Evolutionary conservation across 1,284 basidiomycete species (phyloP), one percentile per base, ranked within the genome.

Genomic region (Irpex rosettiformis): DNA sequence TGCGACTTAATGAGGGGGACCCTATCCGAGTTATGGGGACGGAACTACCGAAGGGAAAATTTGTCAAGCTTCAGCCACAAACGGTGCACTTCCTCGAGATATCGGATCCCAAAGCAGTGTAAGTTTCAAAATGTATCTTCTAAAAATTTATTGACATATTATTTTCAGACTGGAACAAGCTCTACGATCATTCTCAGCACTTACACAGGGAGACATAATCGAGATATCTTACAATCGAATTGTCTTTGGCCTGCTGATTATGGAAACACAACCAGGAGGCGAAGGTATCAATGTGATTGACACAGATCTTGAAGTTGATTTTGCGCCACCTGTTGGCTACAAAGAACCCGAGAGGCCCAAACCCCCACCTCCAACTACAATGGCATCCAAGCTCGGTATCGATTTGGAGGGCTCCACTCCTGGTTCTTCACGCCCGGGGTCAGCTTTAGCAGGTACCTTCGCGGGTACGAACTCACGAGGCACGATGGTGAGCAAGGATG

Each of bases 301-400:
- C 69, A 98, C 96, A 0, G 97, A 99, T 79, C 83, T 99, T 0
- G 95, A 97, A 73, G 93, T 94, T 56, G 89, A 92, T 69, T 91
- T 91, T 65, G 90, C 89, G 16, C 71, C 89, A 1, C 87, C 88
- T 10, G 81, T 89, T 18, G 88, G 88, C 33, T 91, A 89, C 65
- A 92, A 96, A 22, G 97, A 99, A 72, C 97, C 96, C 0, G 88
- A 93, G 64, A 84, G 90, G 43, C 89, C 90, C 4, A 91, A 91
- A 56, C 83, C 91, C 1, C 84, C 86, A 1, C 88, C 95, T 1
- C 87, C 89, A 7, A 75, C 91, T 7, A 98, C 96, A 1, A 98
- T 99, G 96, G 96, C 96, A 0, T 92, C 91, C 55, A 98, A 98
- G 75, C 84, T 98, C 58, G 95, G 95, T 72, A 98, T 99, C 62